These are phyloP conservation scores for Torulaspora quercuum DNA, from an alignment of 805 yeast species.

Conservation along the genomic window DNA sequence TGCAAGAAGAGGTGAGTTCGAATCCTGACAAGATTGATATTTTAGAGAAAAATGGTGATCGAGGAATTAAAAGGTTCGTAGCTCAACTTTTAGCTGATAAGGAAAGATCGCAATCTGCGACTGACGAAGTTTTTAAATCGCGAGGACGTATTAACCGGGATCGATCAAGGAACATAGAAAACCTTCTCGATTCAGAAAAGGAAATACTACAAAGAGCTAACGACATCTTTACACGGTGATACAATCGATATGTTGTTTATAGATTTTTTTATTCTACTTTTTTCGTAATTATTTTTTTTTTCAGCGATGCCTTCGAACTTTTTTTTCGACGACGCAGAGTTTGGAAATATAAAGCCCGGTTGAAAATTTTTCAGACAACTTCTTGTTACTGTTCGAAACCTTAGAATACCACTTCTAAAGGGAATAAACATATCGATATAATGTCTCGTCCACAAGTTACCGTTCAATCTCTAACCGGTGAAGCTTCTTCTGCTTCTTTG, in stretches of 20 bases:
- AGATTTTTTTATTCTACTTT: background rate
- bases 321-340: slow-evolving; percentile 16
- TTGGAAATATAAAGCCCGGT: slow-evolving; percentile 10
- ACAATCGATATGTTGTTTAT: background rate
- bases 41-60: too few species aligned
- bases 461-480: slow-evolving; percentile 85
- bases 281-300: slow-evolving; percentile 2
- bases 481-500: slow-evolving; percentile 75
- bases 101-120: too few species aligned
- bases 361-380: slow-evolving; percentile 9
- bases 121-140: too few species aligned
- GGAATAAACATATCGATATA: slow-evolving; percentile 40
- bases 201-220: slow-evolving; percentile 6
- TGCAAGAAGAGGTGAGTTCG: too few species aligned
- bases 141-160: background rate
- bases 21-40: too few species aligned
- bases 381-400: background rate
- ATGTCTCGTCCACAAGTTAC: slow-evolving; percentile 93
- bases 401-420: slow-evolving; percentile 10
- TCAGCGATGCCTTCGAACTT: slow-evolving; percentile 2
- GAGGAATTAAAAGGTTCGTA: too few species aligned
- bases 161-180: slow-evolving; percentile 3
- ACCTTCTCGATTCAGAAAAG: slow-evolving; percentile 11
- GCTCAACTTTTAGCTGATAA: too few species aligned
- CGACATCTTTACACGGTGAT: background rate